Conservation (phyloP, 2,329 filamentous ascomycete genomes). For the Fusarium solani-melongenae region DNA sequence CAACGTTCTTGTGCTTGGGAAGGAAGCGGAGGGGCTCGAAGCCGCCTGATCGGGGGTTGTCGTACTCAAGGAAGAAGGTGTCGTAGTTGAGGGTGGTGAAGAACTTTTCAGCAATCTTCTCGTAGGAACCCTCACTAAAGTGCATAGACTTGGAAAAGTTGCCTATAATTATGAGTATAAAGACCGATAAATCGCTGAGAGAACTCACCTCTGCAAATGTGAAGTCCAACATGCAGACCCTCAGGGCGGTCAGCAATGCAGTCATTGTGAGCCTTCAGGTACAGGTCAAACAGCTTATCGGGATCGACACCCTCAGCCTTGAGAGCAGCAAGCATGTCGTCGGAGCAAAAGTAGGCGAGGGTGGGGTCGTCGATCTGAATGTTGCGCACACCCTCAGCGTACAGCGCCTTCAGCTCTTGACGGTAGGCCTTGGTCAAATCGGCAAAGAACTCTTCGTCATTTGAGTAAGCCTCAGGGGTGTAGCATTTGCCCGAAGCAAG, state of each 20-base stretch:
- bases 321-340: conserved; percentile 71
- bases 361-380: conserved; percentile 73
- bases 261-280: conserved; percentile 80
- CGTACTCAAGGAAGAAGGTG: conserved; percentile 72
- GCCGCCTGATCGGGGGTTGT: conserved; percentile 68
- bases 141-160: conserved; percentile 73
- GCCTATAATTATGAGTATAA: conserved; percentile 42
- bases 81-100: conserved; percentile 69
- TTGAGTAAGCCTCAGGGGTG: conserved; percentile 61
- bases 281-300: conserved; percentile 74
- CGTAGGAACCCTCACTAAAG: conserved; percentile 73
- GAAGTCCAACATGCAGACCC: conserved; percentile 78
- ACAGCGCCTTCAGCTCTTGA: conserved; percentile 64
- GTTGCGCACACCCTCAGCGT: conserved; percentile 65
- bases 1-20: conserved; percentile 70
- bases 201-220: conserved; percentile 60
- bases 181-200: too few relatives aligned
- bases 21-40: conserved; percentile 71
- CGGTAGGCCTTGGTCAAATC: conserved; percentile 68
- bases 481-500: conserved; percentile 65
- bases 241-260: conserved; percentile 69
- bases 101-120: conserved; percentile 69
- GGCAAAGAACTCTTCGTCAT: conserved; percentile 66
- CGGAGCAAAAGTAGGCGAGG: conserved; percentile 74
- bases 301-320: conserved; percentile 68